A percentile compares a stretch with the other conserved stretches of the same genome.
phyloP scores from a whole-genome alignment of 148 eudicot genomes.

The Linanthus parryae region DNA sequence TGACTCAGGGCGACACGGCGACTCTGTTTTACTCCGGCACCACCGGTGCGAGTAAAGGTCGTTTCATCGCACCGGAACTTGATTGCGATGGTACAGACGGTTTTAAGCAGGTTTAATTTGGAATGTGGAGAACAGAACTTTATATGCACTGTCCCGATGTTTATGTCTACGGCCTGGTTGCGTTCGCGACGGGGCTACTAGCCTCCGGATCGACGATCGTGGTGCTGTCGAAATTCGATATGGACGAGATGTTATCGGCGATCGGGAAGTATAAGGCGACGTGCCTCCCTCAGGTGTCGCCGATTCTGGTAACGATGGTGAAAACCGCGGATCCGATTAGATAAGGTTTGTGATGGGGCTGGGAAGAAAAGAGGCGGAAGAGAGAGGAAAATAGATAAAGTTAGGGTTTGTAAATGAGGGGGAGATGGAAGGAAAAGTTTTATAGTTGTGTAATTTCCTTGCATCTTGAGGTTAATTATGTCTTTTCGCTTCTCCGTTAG shows the following conservation, averaged over 20 bases:
- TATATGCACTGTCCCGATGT: conserved; percentile 93
- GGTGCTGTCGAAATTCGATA: conserved; percentile 70
- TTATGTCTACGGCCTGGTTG: conserved; percentile 84
- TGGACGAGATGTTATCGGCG: conserved; percentile 63
- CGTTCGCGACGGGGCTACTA: conserved; percentile 63
- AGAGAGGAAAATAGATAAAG: too few species aligned
- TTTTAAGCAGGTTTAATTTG: conserved; percentile 30
- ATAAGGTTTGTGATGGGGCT: too few species aligned
- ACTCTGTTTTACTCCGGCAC: conserved; percentile 90
- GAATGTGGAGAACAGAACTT: conserved; percentile 28
- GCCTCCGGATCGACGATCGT: conserved; percentile 79
- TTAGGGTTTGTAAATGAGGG: too few species aligned
- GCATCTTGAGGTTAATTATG: too few species aligned
- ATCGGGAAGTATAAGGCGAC: conserved; percentile 50
- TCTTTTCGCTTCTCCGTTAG: too few species aligned
- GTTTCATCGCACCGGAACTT: conserved; percentile 71
- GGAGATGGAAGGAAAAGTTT: too few species aligned
- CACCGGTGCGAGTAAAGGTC: conserved; percentile 92
- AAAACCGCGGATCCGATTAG: conserved; percentile 58
- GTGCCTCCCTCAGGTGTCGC: conserved; percentile 78
- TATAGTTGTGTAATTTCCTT: too few species aligned
- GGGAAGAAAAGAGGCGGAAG: too few species aligned
- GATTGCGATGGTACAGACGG: conserved; percentile 69
- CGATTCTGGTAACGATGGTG: conserved; percentile 72
- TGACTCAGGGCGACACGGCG: conserved; percentile 66